Percentiles rank a stretch among this genome's conserved stretches.
These are phyloP conservation scores for Rhizopogon vinicolor DNA, from an alignment of 768 basidiomycete species.

Conservation along the genomic window DNA sequence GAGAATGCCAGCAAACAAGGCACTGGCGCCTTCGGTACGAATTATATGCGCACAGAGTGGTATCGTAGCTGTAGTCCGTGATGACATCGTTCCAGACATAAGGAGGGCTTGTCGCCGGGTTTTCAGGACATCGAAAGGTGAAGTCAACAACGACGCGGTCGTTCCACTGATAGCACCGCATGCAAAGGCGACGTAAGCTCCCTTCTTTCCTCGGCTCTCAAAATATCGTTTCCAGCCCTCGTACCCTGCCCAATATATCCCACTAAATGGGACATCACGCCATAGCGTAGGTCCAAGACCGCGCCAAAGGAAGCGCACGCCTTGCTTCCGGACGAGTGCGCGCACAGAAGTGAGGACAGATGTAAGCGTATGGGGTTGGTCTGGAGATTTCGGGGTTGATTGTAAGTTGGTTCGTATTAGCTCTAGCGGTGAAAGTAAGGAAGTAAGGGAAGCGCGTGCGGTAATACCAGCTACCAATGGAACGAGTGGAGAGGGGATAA, in stretches of 20 bases:
- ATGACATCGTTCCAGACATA: slow-evolving; percentile 48
- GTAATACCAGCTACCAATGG: slow-evolving; percentile 82
- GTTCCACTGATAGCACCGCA: slow-evolving; percentile 90
- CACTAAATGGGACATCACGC: slow-evolving; percentile 97
- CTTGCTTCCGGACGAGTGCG: slow-evolving; percentile 54
- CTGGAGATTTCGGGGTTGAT: slow-evolving; percentile 70
- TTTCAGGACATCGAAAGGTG: slow-evolving; percentile 96
- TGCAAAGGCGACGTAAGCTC: slow-evolving; percentile 73
- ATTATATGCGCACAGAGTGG: slow-evolving; percentile 66
- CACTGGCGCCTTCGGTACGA: slow-evolving; percentile 70
- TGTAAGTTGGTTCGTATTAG: slow-evolving; percentile 92
- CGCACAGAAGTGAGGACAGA: slow-evolving; percentile 68
- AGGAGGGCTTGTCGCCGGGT: slow-evolving; percentile 85
- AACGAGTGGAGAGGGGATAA: slow-evolving; percentile 50
- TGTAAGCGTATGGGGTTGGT: slow-evolving; percentile 70
- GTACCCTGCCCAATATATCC: slow-evolving; percentile 95
- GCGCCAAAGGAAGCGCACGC: slow-evolving; percentile 75
- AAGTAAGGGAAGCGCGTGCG: slow-evolving; percentile 76
- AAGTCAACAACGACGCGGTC: slow-evolving; percentile 80
- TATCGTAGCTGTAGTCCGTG: slow-evolving; percentile 45
- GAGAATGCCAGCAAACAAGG: slow-evolving; percentile 78
- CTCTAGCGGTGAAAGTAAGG: slow-evolving; percentile 83
- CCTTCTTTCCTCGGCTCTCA: slow-evolving; percentile 46
- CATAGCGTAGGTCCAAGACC: slow-evolving; percentile 90
- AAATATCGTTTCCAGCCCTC: slow-evolving; percentile 74